Evolutionary conservation across 768 basidiomycete species (phyloP), one percentile per base, ranked within the genome.

Genomic region (Neoboletus magnificus): DNA sequence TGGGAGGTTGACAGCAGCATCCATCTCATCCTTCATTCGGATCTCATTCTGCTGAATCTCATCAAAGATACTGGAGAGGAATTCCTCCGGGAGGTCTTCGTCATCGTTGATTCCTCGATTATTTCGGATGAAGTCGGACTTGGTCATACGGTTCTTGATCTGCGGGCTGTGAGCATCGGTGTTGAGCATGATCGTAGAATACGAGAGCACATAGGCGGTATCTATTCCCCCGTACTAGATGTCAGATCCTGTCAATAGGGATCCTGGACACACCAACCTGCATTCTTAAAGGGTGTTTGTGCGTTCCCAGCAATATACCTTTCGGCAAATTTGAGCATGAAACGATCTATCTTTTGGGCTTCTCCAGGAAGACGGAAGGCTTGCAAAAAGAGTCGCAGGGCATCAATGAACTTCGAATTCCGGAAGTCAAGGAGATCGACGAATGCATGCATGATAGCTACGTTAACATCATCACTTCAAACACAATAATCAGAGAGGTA

Each of bases 301-400:
- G 84, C 73, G 70, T 98, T 98, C 53, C 87, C 87, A 13, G 87
- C 91, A 58, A 98, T 93, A 70, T 93, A 99, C 35, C 94, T 84
- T 70, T 98, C 95, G 10, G 97, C 96, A 66, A 98, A 99, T 72
- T 99, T 99, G 52, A 98, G 83, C 93, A 99, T 95, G 75, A 84
- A 98, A 10, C 97, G 86, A 79, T 99, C 97, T 62, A 99, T 98
- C 75, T 98, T 98, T 72, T 99, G 97, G 0, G 93, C 79, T 73
- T 99, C 97, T 42, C 97, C 97, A 8, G 97, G 97, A 20, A 99
- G 81, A 46, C 97, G 90, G 82, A 98, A 98, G 4, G 93, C 83
- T 71, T 99, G 97, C 27, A 99, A 75, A 74, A 97, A 98, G 54
- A 84, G 67, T 22, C 97, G 84, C 39, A 99, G 76, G 2, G 97